A percentile compares a stretch with the other conserved stretches of the same genome.
These are phyloP conservation scores for Suillus tomentosus DNA, from an alignment of 768 basidiomycete genomes.

Conservation along the genomic window DNA sequence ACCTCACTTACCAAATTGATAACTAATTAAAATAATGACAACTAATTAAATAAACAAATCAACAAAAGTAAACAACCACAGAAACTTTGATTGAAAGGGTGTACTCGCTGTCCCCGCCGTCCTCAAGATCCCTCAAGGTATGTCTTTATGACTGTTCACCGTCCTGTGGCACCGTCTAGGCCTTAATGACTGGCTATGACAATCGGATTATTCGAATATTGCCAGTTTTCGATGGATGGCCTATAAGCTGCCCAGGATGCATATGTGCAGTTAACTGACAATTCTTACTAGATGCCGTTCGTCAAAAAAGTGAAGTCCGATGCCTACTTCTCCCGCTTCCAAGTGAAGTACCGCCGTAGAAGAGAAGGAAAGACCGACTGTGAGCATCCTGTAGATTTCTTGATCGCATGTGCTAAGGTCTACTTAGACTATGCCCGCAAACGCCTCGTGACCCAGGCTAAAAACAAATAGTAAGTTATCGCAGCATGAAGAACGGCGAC, in stretches of 20 bases:
- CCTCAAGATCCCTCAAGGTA: conserved; percentile 43
- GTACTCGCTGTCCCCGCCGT: conserved; percentile 32
- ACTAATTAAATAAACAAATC: conserved; percentile 20
- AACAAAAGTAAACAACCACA: conserved; percentile 32
- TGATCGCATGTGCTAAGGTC: conserved; percentile 14
- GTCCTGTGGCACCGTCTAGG: not conserved
- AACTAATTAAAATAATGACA: conserved; percentile 11
- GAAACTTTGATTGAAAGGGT: conserved; percentile 14
- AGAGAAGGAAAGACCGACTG: conserved; percentile 99
- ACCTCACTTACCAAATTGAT: not conserved
- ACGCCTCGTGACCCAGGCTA: conserved; percentile 95
- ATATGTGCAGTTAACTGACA: conserved; percentile 21
- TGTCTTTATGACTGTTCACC: conserved; percentile 20
- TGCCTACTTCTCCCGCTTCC: conserved; percentile 97
- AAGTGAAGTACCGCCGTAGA: conserved; percentile 97
- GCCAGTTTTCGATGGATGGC: conserved; percentile 33
- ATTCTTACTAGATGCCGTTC: conserved; percentile 76
- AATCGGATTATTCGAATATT: not conserved
- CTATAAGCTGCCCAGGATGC: conserved; percentile 30
- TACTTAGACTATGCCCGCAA: conserved; percentile 92
- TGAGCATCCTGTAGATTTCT: conserved; percentile 38
- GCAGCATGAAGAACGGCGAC: not conserved
- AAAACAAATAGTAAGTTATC: conserved; percentile 91
- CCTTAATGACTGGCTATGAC: not conserved
- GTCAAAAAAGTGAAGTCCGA: conserved; percentile 96